Base-by-base conservation (phyloP, 495 filamentous ascomycete species). In the Trichocladium antarcticum region DNA sequence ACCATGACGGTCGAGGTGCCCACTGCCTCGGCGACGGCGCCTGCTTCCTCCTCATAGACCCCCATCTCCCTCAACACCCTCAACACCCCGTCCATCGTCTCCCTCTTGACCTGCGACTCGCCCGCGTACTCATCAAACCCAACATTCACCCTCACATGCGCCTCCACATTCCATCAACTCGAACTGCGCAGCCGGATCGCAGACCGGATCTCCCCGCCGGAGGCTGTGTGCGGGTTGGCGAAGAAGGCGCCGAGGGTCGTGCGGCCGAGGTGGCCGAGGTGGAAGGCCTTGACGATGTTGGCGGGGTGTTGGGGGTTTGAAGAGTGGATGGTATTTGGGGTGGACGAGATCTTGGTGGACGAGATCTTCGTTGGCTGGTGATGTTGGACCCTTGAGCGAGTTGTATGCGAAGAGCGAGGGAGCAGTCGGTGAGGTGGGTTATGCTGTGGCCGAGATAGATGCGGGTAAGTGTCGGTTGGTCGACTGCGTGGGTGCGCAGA, bases 81-180 rank as follows among this genome's bases (percentile, higher is more conserved):
- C 19, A 79, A 82, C 12, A 77, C 74, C 46, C 70, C 68, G 27
- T 79, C 75, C 84, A 97, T 92, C 50, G 80, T 81, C 58, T 84
- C 84, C 51, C 81, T 75, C 45, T 79, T 78, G 43, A 97, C 84
- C 60, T 93, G 86, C 8, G 84, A 90, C 65, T 97, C 90, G 24
- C 90, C 90, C 17, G 82, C 82, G 71, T 97, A 97, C 44, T 85
- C 83, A 60, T 96, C 89, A 57, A 89, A 97, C 47, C 79, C 73
- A 60, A 97, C 95, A 66, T 94, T 93, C 11, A 66, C 50, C 35
- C 63, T 58, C 27, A 57, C 63, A 37, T 66, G 64, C 0, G 56
- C 70, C 4, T 60, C 56, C 64, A 85, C 82, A 68, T 95, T 57
- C 71, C 28, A 74, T 65, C 14, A 62, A 64, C 53, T 75, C 65